These are phyloP conservation scores for Serpula lacrymans DNA, from an alignment of 768 basidiomycete genomes.

Conservation along the genomic window DNA sequence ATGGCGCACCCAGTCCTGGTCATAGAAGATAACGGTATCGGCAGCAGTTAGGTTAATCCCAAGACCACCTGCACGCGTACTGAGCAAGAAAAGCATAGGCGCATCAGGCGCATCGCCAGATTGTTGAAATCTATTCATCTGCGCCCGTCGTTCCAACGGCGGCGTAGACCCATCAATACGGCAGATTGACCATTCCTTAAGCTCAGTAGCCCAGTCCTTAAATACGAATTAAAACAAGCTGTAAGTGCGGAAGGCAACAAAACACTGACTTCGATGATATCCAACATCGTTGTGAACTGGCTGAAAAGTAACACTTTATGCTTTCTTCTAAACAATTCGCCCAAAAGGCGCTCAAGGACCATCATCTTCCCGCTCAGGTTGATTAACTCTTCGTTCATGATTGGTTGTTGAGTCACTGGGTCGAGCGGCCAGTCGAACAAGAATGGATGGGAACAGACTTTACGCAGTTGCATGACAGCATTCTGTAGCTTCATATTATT, in stretches of 20 bases:
- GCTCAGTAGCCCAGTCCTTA: slow-evolving; percentile 86
- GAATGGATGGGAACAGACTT: slow-evolving; percentile 93
- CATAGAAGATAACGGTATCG: slow-evolving; percentile 92
- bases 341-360: slow-evolving; percentile 83
- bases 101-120: slow-evolving; percentile 59
- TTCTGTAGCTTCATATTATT: slow-evolving; percentile 96
- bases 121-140: slow-evolving; percentile 84
- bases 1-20: slow-evolving; percentile 74
- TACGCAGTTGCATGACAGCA: slow-evolving; percentile 94
- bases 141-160: slow-evolving; percentile 75
- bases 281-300: slow-evolving; percentile 95
- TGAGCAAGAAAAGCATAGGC: slow-evolving; percentile 74
- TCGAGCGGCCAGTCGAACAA: slow-evolving; percentile 83
- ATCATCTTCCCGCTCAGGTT: slow-evolving; percentile 97
- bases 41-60: slow-evolving; percentile 81
- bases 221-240: background rate
- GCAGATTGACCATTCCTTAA: slow-evolving; percentile 80
- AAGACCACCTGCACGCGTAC: slow-evolving; percentile 75
- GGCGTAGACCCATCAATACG: slow-evolving; percentile 89
- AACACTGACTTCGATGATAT: slow-evolving; percentile 79
- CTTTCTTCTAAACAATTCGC: slow-evolving; percentile 70
- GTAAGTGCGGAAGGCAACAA: too few species aligned
- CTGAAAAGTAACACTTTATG: slow-evolving; percentile 89
- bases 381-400: slow-evolving; percentile 77
- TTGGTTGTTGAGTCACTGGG: slow-evolving; percentile 47